Evolutionary conservation across 495 filamentous ascomycete species (phyloP).

Genomic region (Annulohypoxylon stygium): DNA sequence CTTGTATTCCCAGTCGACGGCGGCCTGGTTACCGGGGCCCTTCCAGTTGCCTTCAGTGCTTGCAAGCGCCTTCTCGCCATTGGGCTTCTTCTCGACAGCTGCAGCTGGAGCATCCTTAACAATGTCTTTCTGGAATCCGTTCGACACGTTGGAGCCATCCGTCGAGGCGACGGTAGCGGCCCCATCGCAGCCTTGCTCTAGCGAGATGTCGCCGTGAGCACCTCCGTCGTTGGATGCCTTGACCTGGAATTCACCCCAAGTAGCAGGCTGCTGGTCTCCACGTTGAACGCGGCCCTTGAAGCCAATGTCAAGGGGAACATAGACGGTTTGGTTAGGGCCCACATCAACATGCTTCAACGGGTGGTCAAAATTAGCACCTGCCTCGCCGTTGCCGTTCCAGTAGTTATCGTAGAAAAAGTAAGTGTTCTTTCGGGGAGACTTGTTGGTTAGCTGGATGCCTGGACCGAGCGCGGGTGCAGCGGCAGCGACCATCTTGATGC

Average conservation of each 20-base stretch:
- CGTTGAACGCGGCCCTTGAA: constrained; percentile 64
- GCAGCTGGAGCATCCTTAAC: constrained; percentile 53
- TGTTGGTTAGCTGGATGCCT: constrained; percentile 55
- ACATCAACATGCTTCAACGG: constrained; percentile 54
- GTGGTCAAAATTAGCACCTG: constrained; percentile 60
- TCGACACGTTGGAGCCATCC: constrained; percentile 52
- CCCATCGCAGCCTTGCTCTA: constrained; percentile 61
- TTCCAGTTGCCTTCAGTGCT: constrained; percentile 60
- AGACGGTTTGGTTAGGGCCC: constrained; percentile 44
- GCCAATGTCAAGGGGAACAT: constrained; percentile 48
- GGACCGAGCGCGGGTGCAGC: constrained; percentile 42
- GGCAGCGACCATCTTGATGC: constrained; percentile 14
- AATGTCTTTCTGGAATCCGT: constrained; percentile 56
- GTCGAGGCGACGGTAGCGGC: constrained; percentile 57
- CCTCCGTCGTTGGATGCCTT: constrained; percentile 54
- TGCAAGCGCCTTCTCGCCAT: constrained; percentile 52
- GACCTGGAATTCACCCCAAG: constrained; percentile 62
- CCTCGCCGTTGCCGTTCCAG: constrained; percentile 60
- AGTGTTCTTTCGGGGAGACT: constrained; percentile 42
- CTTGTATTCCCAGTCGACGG: constrained; percentile 54
- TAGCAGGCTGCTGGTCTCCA: constrained; percentile 54
- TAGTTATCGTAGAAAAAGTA: constrained; percentile 59
- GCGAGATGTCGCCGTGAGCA: constrained; percentile 59
- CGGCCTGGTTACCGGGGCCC: constrained; percentile 56
- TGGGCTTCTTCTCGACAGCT: constrained; percentile 51